These are phyloP conservation scores for Pythium phragmiticola DNA, from an alignment of 352 stramenopile species.

Conservation along the genomic window DNA sequence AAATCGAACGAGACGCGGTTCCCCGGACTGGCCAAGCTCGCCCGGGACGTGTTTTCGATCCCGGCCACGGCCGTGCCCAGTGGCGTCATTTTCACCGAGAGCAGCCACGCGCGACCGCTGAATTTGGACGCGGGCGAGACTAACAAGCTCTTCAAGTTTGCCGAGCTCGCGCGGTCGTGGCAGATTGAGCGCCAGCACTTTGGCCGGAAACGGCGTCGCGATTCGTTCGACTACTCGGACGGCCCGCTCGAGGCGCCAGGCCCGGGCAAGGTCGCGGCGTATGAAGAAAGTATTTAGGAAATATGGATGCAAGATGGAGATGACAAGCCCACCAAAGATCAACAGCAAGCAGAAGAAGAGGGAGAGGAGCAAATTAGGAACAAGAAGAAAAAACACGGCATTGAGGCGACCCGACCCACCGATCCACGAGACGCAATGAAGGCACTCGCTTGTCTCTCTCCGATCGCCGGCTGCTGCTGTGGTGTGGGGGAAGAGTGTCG, in stretches of 20 bases:
- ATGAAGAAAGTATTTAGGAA: slow-evolving; percentile 89
- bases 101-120: slow-evolving; percentile 55
- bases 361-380: neutral
- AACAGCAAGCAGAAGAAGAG: slow-evolving; percentile 3
- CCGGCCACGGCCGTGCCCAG: slow-evolving; percentile 66
- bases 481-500: neutral
- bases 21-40: slow-evolving; percentile 64
- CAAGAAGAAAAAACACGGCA: neutral
- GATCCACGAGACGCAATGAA: neutral
- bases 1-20: slow-evolving; percentile 83
- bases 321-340: neutral
- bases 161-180: slow-evolving; percentile 67
- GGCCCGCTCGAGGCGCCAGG: slow-evolving; percentile 46
- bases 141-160: slow-evolving; percentile 78
- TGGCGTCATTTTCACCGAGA: slow-evolving; percentile 68
- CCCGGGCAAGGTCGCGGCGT: slow-evolving; percentile 60
- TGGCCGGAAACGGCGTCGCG: slow-evolving; percentile 64
- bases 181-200: slow-evolving; percentile 80
- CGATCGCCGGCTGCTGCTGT: neutral
- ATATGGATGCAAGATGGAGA: neutral
- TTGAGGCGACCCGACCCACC: too few species aligned
- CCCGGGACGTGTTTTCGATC: slow-evolving; percentile 74
- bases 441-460: neutral
- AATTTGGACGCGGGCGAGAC: slow-evolving; percentile 58
- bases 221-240: slow-evolving; percentile 79